Conservation (phyloP, 2,329 filamentous ascomycete genomes). For the Paecilomyces variotii region DNA sequence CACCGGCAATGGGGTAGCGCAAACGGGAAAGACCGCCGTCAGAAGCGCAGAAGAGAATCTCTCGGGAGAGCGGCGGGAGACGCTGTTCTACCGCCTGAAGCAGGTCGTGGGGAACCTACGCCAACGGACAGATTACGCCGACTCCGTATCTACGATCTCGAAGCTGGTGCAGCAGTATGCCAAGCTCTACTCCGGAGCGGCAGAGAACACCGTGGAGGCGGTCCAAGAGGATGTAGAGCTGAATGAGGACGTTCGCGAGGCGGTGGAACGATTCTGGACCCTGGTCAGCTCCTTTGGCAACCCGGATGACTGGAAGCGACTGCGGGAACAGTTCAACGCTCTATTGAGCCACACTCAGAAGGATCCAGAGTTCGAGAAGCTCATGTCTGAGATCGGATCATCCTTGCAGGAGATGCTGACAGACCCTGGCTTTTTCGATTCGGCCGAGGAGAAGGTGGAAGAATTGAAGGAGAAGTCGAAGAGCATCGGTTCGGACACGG, state of each 20-base stretch:
- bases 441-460: slow-evolving; percentile 58
- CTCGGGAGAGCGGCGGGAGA: slow-evolving; percentile 62
- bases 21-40: slow-evolving; percentile 49
- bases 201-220: slow-evolving; percentile 57
- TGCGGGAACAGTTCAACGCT: slow-evolving; percentile 60
- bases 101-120: slow-evolving; percentile 66
- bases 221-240: slow-evolving; percentile 63
- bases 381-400: slow-evolving; percentile 65
- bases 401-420: slow-evolving; percentile 74
- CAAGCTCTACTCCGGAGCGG: slow-evolving; percentile 64
- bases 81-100: slow-evolving; percentile 68
- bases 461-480: slow-evolving; percentile 51
- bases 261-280: slow-evolving; percentile 71
- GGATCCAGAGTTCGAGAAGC: slow-evolving; percentile 73
- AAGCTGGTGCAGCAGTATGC: slow-evolving; percentile 72
- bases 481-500: slow-evolving; percentile 55
- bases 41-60: slow-evolving; percentile 68
- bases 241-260: slow-evolving; percentile 67
- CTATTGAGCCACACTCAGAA: slow-evolving; percentile 66
- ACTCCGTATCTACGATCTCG: slow-evolving; percentile 74
- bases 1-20: slow-evolving; percentile 26
- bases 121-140: slow-evolving; percentile 70
- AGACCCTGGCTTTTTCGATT: slow-evolving; percentile 77
- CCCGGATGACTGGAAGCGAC: slow-evolving; percentile 62
- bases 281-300: slow-evolving; percentile 76